Evolutionary conservation across 148 eudicot genomes (phyloP), one percentile per base, ranked within the genome.

Genomic region (Limonium bicolor): DNA sequence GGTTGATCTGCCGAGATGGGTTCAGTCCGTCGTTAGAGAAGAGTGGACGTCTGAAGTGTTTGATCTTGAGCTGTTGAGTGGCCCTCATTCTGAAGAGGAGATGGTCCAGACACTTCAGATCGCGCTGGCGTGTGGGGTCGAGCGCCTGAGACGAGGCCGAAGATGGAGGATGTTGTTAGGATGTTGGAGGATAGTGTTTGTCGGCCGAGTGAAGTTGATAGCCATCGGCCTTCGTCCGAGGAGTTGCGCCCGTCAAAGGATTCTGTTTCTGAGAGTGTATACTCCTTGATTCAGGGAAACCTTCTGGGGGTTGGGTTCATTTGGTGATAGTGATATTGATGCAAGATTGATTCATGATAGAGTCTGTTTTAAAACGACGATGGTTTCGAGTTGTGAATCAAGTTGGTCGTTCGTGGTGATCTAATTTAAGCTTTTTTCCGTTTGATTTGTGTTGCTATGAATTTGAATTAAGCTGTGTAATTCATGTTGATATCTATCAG

Each of bases 21-120:
- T 87, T 6, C 71, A 74, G 38, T 87, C 96, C 0, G 94, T 87
- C 10, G 96, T 87, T 1, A 41, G 96, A 37, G 96, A 87, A 56
- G 96, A 87, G 52, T 87, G 96, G 96, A 87, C 94, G 0, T 80
- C 96, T 0, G 96, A 87, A 51, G 96, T 87, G 12, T 87, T 87
- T 23, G 96, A 87, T 33, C 64, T 67, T 0, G 94, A 87, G 66
- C 71, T 86, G 27, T 25, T 62, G 53, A 69, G 64, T 65, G 40
- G 48, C 36, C 80, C 61, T 4, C 63, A 68, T 34, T 56, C 63
- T 0, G 96, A 87, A 48, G 96, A 87, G 45, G 94, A 78, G 77
- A 68, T 87, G 88, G 96, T 87, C 34, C 94, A 87, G 48, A 73
- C 79, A 88, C 69, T 87, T 21, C 96, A 87, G 55, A 79, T 87